phyloP scores from a whole-genome alignment of 1,139 yeast species.

The Geotrichum restrictum region DNA sequence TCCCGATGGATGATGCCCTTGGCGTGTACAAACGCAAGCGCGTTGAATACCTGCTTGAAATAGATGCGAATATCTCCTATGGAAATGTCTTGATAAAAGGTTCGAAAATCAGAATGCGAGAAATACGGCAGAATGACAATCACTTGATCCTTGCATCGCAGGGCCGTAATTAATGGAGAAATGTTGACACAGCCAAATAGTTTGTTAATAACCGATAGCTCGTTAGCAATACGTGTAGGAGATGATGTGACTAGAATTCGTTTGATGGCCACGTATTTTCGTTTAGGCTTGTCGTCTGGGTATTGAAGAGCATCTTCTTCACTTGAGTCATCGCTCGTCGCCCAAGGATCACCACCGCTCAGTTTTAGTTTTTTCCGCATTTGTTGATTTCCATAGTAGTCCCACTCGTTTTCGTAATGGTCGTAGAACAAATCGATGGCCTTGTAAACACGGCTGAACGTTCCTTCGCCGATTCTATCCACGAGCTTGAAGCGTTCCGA shows the following conservation, averaged over 20 bases:
- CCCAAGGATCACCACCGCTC: constrained; percentile 1
- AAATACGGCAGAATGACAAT: constrained; percentile 89
- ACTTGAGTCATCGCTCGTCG: neutral
- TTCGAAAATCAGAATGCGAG: constrained; percentile 82
- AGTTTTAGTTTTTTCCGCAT: neutral
- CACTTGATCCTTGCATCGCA: constrained; percentile 85
- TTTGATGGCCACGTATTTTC: constrained; percentile 72
- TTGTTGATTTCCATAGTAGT: constrained; percentile 12
- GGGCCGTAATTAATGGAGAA: constrained; percentile 84
- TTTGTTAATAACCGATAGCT: constrained; percentile 67
- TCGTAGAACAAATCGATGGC: constrained; percentile 60
- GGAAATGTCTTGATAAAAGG: constrained; percentile 75
- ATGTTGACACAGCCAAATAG: constrained; percentile 67
- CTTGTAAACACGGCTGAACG: constrained; percentile 85
- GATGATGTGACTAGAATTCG: constrained; percentile 94
- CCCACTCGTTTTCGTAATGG: constrained; percentile 33
- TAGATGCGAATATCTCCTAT: constrained; percentile 75
- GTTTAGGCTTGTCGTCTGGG: neutral
- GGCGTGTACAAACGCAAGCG: constrained; percentile 69
- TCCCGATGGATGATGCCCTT: constrained; percentile 82
- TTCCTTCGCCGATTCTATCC: constrained; percentile 93
- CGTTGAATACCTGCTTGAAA: constrained; percentile 72
- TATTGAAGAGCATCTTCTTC: neutral
- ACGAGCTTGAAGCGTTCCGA: constrained; percentile 58
- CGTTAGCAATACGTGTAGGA: constrained; percentile 84